A percentile compares a stretch with the other conserved stretches of the same genome.
Conservation (phyloP, 345 rosid species). For the Gossypium thurberi region DNA sequence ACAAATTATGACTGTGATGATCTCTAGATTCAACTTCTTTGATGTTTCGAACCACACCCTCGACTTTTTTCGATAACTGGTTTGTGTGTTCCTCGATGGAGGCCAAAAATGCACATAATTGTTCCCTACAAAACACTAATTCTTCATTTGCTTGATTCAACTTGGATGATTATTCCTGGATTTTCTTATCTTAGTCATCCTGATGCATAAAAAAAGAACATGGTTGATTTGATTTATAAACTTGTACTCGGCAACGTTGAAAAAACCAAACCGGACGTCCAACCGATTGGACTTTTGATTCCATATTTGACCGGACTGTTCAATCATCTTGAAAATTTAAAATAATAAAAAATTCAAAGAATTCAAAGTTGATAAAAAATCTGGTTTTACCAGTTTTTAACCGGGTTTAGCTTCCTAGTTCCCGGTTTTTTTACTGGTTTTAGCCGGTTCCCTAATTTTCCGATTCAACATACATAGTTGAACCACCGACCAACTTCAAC, state of each 20-base stretch:
- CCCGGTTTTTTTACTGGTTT: not conserved
- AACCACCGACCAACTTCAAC: not conserved
- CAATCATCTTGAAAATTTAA: not conserved
- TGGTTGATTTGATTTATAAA: not conserved
- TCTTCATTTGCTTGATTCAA: constrained; percentile 17
- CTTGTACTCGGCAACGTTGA: too few species aligned
- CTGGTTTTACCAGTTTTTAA: not conserved
- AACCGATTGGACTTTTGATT: too few species aligned
- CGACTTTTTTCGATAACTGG: constrained; percentile 12
- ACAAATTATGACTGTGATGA: not conserved
- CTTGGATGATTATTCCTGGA: constrained; percentile 19
- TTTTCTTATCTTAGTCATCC: constrained; percentile 28
- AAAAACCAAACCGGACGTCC: too few species aligned
- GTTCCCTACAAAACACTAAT: constrained; percentile 18
- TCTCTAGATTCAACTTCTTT: constrained; percentile 14
- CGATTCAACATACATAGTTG: not conserved
- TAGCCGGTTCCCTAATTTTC: too few species aligned
- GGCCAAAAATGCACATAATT: constrained; percentile 10
- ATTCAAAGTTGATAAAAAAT: too few species aligned
- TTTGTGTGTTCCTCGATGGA: constrained; percentile 17
- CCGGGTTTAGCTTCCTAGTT: not conserved
- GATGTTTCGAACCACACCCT: constrained; percentile 18
- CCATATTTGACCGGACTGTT: too few species aligned
- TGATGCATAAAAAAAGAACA: constrained; percentile 2
- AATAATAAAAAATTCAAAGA: too few species aligned